These are phyloP conservation scores for Dianthus caryophyllus DNA, from an alignment of 148 eudicot genomes.

Conservation along the genomic window DNA sequence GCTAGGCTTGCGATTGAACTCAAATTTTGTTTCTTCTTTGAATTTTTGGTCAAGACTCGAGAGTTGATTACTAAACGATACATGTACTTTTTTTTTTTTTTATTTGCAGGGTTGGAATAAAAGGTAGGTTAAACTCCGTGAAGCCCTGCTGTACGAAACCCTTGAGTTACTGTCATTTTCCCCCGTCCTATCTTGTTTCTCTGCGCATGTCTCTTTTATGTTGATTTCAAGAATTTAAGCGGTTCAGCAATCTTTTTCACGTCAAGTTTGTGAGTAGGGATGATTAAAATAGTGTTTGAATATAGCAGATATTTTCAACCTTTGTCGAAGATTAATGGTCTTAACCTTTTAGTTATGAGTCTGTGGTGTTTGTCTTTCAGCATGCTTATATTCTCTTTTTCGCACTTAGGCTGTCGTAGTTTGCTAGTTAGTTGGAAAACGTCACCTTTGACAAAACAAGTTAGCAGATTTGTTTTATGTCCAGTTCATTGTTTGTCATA, in stretches of 20 bases:
- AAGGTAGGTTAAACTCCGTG: constrained; percentile 55
- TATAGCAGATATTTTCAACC: background rate
- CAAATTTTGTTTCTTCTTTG: background rate
- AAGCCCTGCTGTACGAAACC: constrained; percentile 13
- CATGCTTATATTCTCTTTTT: background rate
- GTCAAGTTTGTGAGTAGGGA: background rate
- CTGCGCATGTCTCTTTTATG: background rate
- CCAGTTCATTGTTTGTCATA: background rate
- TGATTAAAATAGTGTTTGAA: background rate
- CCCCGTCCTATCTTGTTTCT: background rate
- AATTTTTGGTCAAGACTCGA: background rate
- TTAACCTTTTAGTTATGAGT: background rate
- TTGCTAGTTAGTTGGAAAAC: background rate
- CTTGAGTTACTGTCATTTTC: constrained; percentile 15
- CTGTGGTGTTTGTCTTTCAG: background rate
- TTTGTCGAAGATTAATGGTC: background rate
- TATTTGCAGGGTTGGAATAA: constrained; percentile 98
- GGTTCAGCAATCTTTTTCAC: background rate
- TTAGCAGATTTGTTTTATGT: background rate
- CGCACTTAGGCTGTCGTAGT: background rate
- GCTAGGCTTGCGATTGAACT: background rate
- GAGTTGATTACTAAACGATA: constrained; percentile 13
- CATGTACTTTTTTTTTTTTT: constrained; percentile 16
- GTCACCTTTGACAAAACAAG: background rate
- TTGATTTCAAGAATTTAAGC: background rate